Evolutionary conservation across 225 moss, liverwort and hornwort genomes (phyloP).

Genomic region (Straminergon stramineum): DNA sequence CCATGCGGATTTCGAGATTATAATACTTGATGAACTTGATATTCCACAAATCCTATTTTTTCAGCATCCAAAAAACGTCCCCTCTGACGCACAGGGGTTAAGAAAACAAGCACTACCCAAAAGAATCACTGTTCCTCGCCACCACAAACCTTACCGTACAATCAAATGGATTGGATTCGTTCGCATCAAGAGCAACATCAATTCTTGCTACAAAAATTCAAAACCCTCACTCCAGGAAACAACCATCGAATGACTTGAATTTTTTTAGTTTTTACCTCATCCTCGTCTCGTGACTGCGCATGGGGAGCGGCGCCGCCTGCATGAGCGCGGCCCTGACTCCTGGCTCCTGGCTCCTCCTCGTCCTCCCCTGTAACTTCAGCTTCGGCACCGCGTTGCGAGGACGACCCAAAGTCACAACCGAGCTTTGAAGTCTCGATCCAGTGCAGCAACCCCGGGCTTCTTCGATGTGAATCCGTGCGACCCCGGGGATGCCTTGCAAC

Average conservation of each 20-base stretch:
- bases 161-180: not conserved
- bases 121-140: not conserved
- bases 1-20: too few relatives aligned
- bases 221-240: not conserved
- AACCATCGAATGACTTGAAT: not conserved
- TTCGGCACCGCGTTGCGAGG: not conserved
- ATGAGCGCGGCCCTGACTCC: constrained; percentile 19
- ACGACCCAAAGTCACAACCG: not conserved
- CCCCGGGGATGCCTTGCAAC: not conserved
- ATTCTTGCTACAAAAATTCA: not conserved
- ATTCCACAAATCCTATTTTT: too few relatives aligned
- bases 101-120: not conserved
- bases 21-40: too few relatives aligned
- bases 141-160: not conserved
- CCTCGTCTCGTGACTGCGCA: constrained; percentile 28
- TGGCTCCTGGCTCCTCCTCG: not conserved
- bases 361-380: not conserved
- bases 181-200: not conserved
- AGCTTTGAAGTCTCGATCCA: not conserved
- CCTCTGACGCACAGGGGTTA: too few relatives aligned
- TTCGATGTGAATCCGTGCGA: not conserved
- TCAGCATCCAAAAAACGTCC: too few relatives aligned
- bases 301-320: constrained; percentile 31
- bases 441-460: not conserved
- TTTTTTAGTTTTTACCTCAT: not conserved